phyloP scores from a whole-genome alignment of 169 alveolate species.

The Perkinsus olseni region DNA sequence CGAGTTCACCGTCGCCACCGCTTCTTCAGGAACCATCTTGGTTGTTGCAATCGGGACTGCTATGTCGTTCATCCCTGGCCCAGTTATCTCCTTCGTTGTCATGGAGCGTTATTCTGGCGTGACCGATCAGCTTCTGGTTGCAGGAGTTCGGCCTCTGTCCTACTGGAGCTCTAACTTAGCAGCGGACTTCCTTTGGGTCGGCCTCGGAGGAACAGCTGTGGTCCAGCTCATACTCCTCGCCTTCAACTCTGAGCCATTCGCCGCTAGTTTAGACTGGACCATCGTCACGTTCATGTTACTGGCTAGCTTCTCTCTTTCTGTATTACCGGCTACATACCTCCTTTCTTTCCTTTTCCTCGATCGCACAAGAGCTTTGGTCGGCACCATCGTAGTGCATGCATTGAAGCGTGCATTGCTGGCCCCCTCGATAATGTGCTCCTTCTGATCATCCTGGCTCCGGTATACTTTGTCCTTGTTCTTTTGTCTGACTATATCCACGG shows the following conservation, averaged over 20 bases:
- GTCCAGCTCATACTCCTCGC: background rate
- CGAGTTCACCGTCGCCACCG: no score
- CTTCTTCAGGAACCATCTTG: background rate
- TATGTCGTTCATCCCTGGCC: background rate
- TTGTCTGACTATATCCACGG: background rate
- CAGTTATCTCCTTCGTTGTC: background rate
- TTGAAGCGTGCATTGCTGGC: background rate
- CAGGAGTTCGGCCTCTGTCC: background rate
- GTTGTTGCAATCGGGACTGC: background rate
- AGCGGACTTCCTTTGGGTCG: background rate
- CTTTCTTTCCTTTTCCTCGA: background rate
- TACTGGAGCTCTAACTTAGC: background rate
- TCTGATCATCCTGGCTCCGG: background rate
- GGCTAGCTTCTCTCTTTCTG: background rate
- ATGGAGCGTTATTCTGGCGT: background rate
- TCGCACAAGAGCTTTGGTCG: background rate
- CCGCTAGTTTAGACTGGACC: background rate
- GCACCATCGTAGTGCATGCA: background rate
- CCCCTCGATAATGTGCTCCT: background rate
- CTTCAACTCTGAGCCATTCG: background rate
- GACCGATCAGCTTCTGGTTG: background rate
- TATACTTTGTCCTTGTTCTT: background rate
- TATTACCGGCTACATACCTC: background rate
- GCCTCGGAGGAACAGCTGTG: background rate
- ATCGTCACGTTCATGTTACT: background rate